A percentile compares a stretch with the other conserved stretches of the same genome.
Evolutionary conservation across 495 filamentous ascomycete genomes (phyloP).

Genomic region (Aspergillus conjunctus): DNA sequence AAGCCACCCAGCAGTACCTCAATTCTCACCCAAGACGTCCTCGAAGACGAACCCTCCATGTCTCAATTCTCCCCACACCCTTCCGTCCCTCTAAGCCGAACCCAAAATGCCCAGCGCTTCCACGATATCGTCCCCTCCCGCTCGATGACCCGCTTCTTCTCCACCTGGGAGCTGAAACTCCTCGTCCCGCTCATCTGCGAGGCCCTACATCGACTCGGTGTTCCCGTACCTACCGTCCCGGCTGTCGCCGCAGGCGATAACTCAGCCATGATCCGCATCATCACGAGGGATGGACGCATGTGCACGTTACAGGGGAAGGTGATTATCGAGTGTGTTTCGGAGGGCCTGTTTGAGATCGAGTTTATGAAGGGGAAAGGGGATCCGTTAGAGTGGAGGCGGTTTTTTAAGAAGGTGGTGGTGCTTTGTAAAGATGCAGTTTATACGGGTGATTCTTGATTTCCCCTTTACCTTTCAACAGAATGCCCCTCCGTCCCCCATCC

Average conservation of each 20-base stretch:
- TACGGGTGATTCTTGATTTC: slow-evolving; percentile 41
- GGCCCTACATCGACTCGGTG: slow-evolving; percentile 78
- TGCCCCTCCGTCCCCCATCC: background rate
- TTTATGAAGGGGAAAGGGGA: slow-evolving; percentile 96
- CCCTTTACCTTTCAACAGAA: background rate
- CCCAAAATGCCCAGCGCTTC: slow-evolving; percentile 86
- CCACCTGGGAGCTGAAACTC: slow-evolving; percentile 71
- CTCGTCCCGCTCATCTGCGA: slow-evolving; percentile 79
- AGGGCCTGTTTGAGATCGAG: slow-evolving; percentile 73
- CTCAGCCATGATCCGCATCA: slow-evolving; percentile 66
- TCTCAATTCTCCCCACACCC: slow-evolving; percentile 86
- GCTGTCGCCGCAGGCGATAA: slow-evolving; percentile 48
- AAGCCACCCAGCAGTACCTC: slow-evolving; percentile 25
- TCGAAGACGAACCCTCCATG: slow-evolving; percentile 88
- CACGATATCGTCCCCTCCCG: slow-evolving; percentile 82
- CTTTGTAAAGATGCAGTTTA: slow-evolving; percentile 80
- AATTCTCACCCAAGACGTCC: slow-evolving; percentile 55
- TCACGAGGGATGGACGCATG: slow-evolving; percentile 74
- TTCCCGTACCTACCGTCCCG: slow-evolving; percentile 63
- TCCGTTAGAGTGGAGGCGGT: slow-evolving; percentile 93
- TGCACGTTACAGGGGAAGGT: slow-evolving; percentile 85
- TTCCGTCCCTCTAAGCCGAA: slow-evolving; percentile 75
- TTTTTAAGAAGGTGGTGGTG: slow-evolving; percentile 91
- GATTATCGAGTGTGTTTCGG: slow-evolving; percentile 69
- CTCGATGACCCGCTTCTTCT: slow-evolving; percentile 89